A percentile compares a stretch with the other conserved stretches of the same genome.
These are phyloP conservation scores for Pyrenophora teres DNA, from an alignment of 2,329 filamentous ascomycete genomes.

Conservation along the genomic window DNA sequence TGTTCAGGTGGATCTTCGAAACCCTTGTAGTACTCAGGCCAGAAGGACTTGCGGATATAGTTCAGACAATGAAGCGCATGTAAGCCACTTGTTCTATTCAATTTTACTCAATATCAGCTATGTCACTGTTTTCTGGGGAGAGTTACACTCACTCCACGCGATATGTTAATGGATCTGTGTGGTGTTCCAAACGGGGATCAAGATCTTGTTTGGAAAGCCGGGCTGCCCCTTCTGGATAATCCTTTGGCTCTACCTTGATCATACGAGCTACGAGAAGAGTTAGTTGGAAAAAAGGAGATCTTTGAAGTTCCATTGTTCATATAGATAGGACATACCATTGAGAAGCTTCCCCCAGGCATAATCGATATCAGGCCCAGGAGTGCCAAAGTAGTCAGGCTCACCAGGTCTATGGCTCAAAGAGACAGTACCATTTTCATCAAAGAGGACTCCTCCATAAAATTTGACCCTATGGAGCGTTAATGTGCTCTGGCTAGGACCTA, in stretches of 20 bases:
- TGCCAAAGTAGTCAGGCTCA: neutral
- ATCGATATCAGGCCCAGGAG: neutral
- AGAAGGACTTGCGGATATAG: neutral
- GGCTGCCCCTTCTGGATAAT: neutral
- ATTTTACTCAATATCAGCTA: neutral
- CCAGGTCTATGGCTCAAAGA: neutral
- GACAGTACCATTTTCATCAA: neutral
- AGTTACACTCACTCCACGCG: no score
- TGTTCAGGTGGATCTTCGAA: neutral
- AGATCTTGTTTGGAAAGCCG: neutral
- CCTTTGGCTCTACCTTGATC: neutral
- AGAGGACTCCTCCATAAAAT: neutral
- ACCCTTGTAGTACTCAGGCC: neutral
- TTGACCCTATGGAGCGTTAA: neutral
- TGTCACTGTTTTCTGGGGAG: no score
- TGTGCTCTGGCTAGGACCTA: neutral
- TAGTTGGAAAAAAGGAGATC: neutral
- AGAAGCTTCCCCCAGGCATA: neutral
- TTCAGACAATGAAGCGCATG: neutral
- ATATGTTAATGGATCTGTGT: no score
- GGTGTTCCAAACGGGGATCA: neutral
- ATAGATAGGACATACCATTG: neutral
- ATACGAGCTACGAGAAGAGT: neutral
- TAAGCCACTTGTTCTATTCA: neutral
- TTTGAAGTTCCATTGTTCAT: no score